Conservation (phyloP, 2,329 filamentous ascomycete genomes). For the Phaeomoniella chlamydospora region DNA sequence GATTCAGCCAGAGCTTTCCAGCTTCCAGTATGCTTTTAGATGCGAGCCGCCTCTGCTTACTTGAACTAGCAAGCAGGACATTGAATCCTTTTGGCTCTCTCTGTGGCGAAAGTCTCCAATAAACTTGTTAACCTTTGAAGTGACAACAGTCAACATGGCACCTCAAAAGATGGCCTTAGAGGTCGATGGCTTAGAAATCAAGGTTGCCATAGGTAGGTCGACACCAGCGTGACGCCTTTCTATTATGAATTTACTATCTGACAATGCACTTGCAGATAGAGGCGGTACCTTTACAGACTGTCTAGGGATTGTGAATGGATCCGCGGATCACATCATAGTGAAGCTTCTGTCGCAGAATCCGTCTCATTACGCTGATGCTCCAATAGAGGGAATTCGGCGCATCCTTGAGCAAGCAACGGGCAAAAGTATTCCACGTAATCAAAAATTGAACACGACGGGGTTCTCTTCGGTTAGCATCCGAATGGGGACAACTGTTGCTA, state of each 20-base stretch:
- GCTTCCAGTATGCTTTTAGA: too few relatives aligned
- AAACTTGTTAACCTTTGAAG: too few relatives aligned
- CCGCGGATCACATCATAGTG: slow-evolving; percentile 17
- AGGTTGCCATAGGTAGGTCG: not conserved
- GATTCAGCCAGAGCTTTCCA: too few relatives aligned
- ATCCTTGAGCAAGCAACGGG: slow-evolving; percentile 5
- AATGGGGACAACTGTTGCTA: slow-evolving; percentile 86
- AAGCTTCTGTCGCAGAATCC: slow-evolving; percentile 25
- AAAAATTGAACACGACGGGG: slow-evolving; percentile 6
- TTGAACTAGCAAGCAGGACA: too few relatives aligned
- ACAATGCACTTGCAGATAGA: not conserved
- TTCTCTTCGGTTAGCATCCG: slow-evolving; percentile 47
- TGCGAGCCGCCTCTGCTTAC: too few relatives aligned
- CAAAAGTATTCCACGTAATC: slow-evolving; percentile 6
- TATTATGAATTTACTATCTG: not conserved
- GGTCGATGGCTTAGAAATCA: not conserved
- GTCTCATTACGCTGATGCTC: slow-evolving; percentile 23
- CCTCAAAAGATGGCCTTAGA: not conserved
- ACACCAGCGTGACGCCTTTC: too few relatives aligned
- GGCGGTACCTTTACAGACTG: slow-evolving; percentile 1
- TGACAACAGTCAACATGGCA: not conserved
- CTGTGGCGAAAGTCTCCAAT: too few relatives aligned
- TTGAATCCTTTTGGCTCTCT: too few relatives aligned
- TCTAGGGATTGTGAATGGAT: slow-evolving; percentile 3
- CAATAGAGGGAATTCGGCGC: slow-evolving; percentile 9